Evolutionary conservation across 1,139 yeast genomes (phyloP).

Genomic region (Candida buenavistaensis): DNA sequence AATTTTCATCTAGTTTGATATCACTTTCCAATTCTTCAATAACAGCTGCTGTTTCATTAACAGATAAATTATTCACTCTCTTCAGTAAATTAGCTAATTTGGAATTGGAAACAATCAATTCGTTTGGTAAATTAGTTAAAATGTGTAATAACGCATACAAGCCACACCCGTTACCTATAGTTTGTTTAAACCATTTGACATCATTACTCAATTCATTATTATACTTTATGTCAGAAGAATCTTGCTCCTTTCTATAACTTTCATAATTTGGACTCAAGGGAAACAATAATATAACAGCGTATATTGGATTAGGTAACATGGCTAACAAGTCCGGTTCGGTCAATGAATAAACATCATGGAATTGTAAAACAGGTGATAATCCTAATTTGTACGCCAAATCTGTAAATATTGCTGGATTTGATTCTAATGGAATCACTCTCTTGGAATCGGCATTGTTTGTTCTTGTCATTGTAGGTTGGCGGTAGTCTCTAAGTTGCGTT

Average conservation of each 20-base stretch:
- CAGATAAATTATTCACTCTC: slow-evolving; percentile 21
- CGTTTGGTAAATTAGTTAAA: slow-evolving; percentile 59
- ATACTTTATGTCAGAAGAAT: slow-evolving; percentile 19
- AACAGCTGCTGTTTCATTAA: slow-evolving; percentile 35
- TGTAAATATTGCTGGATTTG: slow-evolving; percentile 86
- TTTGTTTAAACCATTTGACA: slow-evolving; percentile 76
- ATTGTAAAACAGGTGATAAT: slow-evolving; percentile 56
- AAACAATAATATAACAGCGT: slow-evolving; percentile 73
- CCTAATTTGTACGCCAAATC: slow-evolving; percentile 69
- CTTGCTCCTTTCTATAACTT: slow-evolving; percentile 38
- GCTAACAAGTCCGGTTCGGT: slow-evolving; percentile 77
- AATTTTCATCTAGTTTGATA: slow-evolving; percentile 52
- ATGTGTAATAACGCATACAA: slow-evolving; percentile 84
- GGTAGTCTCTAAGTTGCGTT: slow-evolving; percentile 4
- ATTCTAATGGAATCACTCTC: slow-evolving; percentile 79
- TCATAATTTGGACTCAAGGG: slow-evolving; percentile 74
- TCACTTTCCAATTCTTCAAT: slow-evolving; percentile 54
- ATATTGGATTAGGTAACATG: slow-evolving; percentile 79
- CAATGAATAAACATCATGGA: slow-evolving; percentile 81
- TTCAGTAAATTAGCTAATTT: slow-evolving; percentile 27
- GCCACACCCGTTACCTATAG: slow-evolving; percentile 90
- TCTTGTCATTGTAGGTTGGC: too few relatives aligned
- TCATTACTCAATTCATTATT: slow-evolving; percentile 18
- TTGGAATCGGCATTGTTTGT: slow-evolving; percentile 12
- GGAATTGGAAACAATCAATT: slow-evolving; percentile 39